Evolutionary conservation across 257 asterid species (phyloP).

Genomic region (Capsicum pubescens): DNA sequence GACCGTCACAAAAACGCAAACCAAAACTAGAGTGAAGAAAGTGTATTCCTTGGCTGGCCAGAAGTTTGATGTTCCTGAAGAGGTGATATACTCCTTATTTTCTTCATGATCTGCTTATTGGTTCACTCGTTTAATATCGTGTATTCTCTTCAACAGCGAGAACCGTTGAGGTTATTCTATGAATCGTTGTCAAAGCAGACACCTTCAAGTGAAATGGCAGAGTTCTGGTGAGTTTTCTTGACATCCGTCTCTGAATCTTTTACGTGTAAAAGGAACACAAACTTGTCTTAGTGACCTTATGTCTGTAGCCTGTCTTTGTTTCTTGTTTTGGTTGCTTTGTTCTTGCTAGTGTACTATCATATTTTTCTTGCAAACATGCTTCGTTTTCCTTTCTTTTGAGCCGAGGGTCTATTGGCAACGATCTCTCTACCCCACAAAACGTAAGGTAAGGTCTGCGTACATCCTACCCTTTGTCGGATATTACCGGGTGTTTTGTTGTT

Average conservation of each 20-base stretch:
- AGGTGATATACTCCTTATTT: conserved; percentile 50
- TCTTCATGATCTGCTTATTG: neutral
- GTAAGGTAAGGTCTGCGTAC: too few relatives aligned
- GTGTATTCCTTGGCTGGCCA: conserved; percentile 86
- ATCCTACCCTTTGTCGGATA: too few relatives aligned
- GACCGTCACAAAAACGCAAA: conserved; percentile 50
- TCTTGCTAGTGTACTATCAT: too few relatives aligned
- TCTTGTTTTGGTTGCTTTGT: too few relatives aligned
- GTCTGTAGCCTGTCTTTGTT: neutral
- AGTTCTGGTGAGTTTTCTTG: conserved; percentile 61
- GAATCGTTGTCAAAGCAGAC: conserved; percentile 86
- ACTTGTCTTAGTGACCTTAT: neutral
- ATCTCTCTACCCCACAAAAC: too few relatives aligned
- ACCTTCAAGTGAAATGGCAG: conserved; percentile 97
- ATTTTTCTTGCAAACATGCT: too few relatives aligned
- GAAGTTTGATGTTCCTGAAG: conserved; percentile 90
- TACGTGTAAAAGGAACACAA: neutral
- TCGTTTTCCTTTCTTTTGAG: too few relatives aligned
- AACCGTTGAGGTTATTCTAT: conserved; percentile 84
- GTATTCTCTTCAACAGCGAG: conserved; percentile 61
- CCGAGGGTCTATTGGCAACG: too few relatives aligned
- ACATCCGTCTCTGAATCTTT: neutral
- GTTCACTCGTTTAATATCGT: neutral
- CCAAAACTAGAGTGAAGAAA: conserved; percentile 77
- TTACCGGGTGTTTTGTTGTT: too few relatives aligned